phyloP scores from a whole-genome alignment of 129 eudicot species.

The Helianthus tuberosus region DNA sequence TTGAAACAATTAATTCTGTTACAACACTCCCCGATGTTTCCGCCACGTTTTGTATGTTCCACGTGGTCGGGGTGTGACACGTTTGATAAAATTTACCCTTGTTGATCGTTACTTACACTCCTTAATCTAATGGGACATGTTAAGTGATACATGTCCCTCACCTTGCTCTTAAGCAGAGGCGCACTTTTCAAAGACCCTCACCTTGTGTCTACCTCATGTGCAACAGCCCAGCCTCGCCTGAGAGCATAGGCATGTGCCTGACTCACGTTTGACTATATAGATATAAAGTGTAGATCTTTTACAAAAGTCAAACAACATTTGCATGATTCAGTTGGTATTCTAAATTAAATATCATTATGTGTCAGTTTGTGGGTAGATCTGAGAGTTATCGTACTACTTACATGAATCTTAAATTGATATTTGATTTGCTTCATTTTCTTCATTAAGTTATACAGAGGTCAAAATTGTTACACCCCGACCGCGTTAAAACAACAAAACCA shows the following conservation, averaged over 20 bases:
- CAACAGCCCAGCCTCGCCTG: not conserved
- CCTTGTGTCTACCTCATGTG: not conserved
- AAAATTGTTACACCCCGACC: no score
- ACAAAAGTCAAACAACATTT: conserved; percentile 11
- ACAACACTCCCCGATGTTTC: no score
- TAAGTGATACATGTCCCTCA: no score
- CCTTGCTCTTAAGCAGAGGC: not conserved
- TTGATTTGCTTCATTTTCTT: not conserved
- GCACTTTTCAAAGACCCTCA: not conserved
- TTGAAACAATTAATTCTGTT: no score
- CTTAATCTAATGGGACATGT: no score
- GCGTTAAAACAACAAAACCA: no score
- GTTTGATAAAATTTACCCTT: no score
- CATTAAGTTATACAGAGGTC: not conserved
- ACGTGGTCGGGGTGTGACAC: no score
- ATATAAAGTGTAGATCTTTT: not conserved
- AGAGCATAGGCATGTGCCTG: not conserved
- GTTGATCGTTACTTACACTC: no score
- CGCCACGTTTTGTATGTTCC: no score
- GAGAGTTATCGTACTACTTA: not conserved
- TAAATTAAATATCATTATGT: not conserved
- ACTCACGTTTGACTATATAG: not conserved
- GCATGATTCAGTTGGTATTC: conserved; percentile 11
- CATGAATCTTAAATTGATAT: conserved; percentile 2
- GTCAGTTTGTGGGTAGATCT: not conserved